A percentile compares a stretch with the other conserved stretches of the same genome.
Conservation (phyloP, 2,329 filamentous ascomycete species). For the Lachnellula subtilissima region DNA sequence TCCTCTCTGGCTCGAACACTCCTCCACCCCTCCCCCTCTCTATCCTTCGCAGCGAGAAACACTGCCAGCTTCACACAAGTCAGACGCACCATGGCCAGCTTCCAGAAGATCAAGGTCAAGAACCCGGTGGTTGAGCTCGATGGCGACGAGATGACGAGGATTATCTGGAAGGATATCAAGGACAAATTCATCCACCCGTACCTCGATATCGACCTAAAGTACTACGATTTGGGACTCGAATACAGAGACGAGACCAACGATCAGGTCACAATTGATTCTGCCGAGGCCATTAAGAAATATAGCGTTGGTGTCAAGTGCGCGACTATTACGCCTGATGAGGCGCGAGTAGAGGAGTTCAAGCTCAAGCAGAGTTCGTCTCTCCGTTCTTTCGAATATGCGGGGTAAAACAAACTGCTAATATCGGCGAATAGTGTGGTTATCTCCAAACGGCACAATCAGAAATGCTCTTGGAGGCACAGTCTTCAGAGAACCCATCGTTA, state of each 20-base stretch:
- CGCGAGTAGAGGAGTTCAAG: slow-evolving; percentile 94
- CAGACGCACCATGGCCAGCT: slow-evolving; percentile 48
- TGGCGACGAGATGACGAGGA: slow-evolving; percentile 92
- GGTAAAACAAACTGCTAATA: slow-evolving; percentile 9
- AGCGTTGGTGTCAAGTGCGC: slow-evolving; percentile 98
- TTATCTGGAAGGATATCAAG: slow-evolving; percentile 99
- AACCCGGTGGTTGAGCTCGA: slow-evolving; percentile 98
- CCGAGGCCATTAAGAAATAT: slow-evolving; percentile 98
- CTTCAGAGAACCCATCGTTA: slow-evolving; percentile 98
- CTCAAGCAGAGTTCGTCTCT: slow-evolving; percentile 84
- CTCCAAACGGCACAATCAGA: slow-evolving; percentile 86
- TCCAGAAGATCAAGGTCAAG: slow-evolving; percentile 97
- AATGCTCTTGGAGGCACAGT: slow-evolving; percentile 84
- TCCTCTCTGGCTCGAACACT: neutral
- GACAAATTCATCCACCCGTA: slow-evolving; percentile 97
- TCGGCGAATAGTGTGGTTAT: slow-evolving; percentile 76
- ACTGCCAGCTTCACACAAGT: slow-evolving; percentile 28
- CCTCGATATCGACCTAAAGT: slow-evolving; percentile 96
- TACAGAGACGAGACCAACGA: slow-evolving; percentile 97
- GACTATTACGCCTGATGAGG: slow-evolving; percentile 97
- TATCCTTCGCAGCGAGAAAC: slow-evolving; percentile 1
- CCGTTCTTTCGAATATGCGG: neutral
- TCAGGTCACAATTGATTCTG: slow-evolving; percentile 90
- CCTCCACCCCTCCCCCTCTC: neutral
- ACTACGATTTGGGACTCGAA: slow-evolving; percentile 89